Evolutionary conservation across 768 basidiomycete species (phyloP).

Genomic region (Serendipita sp.): DNA sequence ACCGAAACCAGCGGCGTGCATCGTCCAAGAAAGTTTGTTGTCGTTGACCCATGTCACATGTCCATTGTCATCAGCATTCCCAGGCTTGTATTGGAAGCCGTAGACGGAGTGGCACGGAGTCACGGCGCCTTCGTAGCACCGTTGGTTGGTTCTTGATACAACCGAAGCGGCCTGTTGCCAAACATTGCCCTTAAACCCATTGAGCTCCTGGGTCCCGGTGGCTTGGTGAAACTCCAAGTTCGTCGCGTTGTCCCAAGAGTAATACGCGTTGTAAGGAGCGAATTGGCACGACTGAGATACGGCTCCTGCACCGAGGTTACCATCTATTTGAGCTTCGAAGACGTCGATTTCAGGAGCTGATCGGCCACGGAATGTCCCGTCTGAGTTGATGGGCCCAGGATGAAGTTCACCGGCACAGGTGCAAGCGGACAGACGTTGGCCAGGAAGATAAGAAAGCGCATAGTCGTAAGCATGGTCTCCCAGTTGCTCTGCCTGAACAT

Average conservation of each 20-base stretch:
- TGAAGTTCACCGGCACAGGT: slow-evolving; percentile 77
- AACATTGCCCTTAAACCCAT: slow-evolving; percentile 50
- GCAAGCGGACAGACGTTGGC: slow-evolving; percentile 75
- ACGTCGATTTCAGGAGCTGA: slow-evolving; percentile 89
- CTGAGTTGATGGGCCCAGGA: slow-evolving; percentile 48
- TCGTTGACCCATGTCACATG: slow-evolving; percentile 74
- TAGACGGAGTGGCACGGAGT: slow-evolving; percentile 21
- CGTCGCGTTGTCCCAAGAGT: slow-evolving; percentile 41
- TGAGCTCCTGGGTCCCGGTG: slow-evolving; percentile 32
- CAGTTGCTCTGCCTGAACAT: slow-evolving; percentile 36
- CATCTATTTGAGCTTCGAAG: slow-evolving; percentile 63
- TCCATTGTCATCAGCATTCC: slow-evolving; percentile 45
- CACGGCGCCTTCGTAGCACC: slow-evolving; percentile 33
- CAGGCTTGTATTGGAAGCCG: slow-evolving; percentile 67
- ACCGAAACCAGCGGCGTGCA: slow-evolving; percentile 48
- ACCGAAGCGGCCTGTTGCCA: slow-evolving; percentile 66
- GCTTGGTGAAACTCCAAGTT: slow-evolving; percentile 37
- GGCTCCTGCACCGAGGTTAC: slow-evolving; percentile 32
- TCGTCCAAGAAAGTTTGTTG: slow-evolving; percentile 51
- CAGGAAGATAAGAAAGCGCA: slow-evolving; percentile 61
- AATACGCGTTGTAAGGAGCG: slow-evolving; percentile 62
- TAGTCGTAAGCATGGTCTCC: slow-evolving; percentile 25
- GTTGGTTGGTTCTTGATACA: slow-evolving; percentile 39
- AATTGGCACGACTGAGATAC: slow-evolving; percentile 70
- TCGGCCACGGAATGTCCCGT: slow-evolving; percentile 34